Evolutionary conservation across 1,284 basidiomycete species (phyloP).

Genomic region (Cutaneotrichosporon mucoides): DNA sequence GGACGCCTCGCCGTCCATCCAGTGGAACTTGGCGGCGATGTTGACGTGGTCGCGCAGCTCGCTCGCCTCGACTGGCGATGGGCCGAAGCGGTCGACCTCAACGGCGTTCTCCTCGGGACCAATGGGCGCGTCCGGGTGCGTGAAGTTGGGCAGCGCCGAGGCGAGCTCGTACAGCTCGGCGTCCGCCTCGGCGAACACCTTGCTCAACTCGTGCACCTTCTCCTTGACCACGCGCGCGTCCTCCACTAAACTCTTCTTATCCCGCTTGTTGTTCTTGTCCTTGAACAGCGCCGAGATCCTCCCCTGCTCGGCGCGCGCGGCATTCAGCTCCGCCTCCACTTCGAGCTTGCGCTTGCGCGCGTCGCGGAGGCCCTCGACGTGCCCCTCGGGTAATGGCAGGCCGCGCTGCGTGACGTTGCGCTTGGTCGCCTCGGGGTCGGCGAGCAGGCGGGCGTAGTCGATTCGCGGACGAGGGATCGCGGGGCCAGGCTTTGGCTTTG

Average conservation of each 20-base stretch:
- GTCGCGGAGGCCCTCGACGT: slow-evolving; percentile 33
- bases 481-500: no score
- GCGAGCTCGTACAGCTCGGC: slow-evolving; percentile 58
- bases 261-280: neutral
- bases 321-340: slow-evolving; percentile 31
- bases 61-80: slow-evolving; percentile 51
- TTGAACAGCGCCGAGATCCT: slow-evolving; percentile 2
- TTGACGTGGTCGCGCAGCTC: slow-evolving; percentile 67
- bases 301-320: slow-evolving; percentile 35
- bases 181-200: slow-evolving; percentile 42
- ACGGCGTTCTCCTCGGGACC: slow-evolving; percentile 69
- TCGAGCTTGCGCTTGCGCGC: slow-evolving; percentile 34
- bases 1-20: slow-evolving; percentile 74
- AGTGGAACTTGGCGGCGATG: slow-evolving; percentile 63
- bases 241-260: slow-evolving; percentile 1
- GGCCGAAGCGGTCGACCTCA: slow-evolving; percentile 64
- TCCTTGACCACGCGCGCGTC: slow-evolving; percentile 73
- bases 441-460: slow-evolving; percentile 56
- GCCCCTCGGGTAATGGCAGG: slow-evolving; percentile 27
- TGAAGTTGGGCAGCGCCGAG: slow-evolving; percentile 77
- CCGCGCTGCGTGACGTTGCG: slow-evolving; percentile 35
- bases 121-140: slow-evolving; percentile 69
- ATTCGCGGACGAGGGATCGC: slow-evolving; percentile 53
- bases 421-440: slow-evolving; percentile 28
- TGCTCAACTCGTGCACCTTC: slow-evolving; percentile 58